Evolutionary conservation across 176 grass and related monocot genomes (phyloP), one percentile per base, ranked within the genome.

Genomic region (Oryza coarctata): DNA sequence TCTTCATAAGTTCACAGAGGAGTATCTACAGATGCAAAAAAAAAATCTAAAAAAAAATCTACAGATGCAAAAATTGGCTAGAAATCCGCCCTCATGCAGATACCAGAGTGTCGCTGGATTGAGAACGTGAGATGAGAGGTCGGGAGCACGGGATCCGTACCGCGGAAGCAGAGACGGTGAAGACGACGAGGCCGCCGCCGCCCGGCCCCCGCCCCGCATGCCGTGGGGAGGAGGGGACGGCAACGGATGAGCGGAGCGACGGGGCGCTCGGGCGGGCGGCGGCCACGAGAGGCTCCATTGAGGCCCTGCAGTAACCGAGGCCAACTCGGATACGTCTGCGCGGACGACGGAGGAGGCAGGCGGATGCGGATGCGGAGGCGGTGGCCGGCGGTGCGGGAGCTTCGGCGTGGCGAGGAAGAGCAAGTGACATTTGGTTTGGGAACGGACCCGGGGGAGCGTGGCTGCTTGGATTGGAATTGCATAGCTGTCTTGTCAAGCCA

Each of bases 91-190:
- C 27, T 25, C 22, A 67, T 44, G 4, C 9, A 23, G 44, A 17
- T 12, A 70, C 7, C 34, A 44, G 11, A 7, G 12, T 65, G 20
- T 45, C 34, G 38, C 77, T 44, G 83, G 33, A 34, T 63, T 77
- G 70, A 20, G 17, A 41, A 27, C 18, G 2, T 9, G n/a, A 82
- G 11, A 58, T 63, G 71, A 80, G 43, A 45, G 43, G 13, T 29
- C 4, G 14, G 17, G 40, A 26, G 10, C 15, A 22, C 0, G 10
- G 18, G 70, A 3, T 2, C 27, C 88, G 58, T 91, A 93, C 94
- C 86, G 77, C 84, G 65, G 88, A 91, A 35, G 84, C 94, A 65
- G 84, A 68, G 72, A 85, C 29, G 63, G 86, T 72, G 60, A 96
- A 88, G 23, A 77, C 64, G 25, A 80, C 57, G 29, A 74, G 27